Evolutionary conservation across 2,329 filamentous ascomycete species (phyloP).

Genomic region (Lachnellula subtilissima): DNA sequence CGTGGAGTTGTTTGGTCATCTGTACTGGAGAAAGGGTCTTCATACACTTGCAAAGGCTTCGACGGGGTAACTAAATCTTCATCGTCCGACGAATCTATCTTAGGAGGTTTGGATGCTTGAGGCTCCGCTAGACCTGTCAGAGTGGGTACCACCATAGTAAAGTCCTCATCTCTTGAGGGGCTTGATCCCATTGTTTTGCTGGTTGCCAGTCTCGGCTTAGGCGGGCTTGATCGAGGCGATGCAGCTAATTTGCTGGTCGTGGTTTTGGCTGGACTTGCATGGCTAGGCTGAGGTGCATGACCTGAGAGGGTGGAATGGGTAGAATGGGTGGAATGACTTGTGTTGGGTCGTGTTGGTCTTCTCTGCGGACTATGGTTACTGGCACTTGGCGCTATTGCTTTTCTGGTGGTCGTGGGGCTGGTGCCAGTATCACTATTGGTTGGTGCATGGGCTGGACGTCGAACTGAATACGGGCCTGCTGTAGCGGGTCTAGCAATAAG

Average conservation of each 20-base stretch:
- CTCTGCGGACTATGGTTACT: slow-evolving; percentile 39
- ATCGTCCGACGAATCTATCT: slow-evolving; percentile 39
- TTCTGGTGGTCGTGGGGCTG: slow-evolving; percentile 38
- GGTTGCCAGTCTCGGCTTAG: slow-evolving; percentile 14
- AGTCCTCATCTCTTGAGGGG: slow-evolving; percentile 48
- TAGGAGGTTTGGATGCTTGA: slow-evolving; percentile 28
- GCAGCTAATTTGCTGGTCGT: slow-evolving; percentile 20
- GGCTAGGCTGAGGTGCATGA: slow-evolving; percentile 27
- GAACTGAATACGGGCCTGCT: slow-evolving; percentile 60
- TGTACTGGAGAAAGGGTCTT: slow-evolving; percentile 51
- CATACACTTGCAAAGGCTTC: slow-evolving; percentile 48
- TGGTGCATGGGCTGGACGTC: slow-evolving; percentile 34
- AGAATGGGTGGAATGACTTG: slow-evolving; percentile 33
- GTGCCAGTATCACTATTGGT: slow-evolving; percentile 26
- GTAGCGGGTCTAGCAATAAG: slow-evolving; percentile 55
- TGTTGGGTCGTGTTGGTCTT: slow-evolving; percentile 29
- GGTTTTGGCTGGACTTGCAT: slow-evolving; percentile 41
- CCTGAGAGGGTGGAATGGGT: slow-evolving; percentile 34
- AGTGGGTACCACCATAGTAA: slow-evolving; percentile 48
- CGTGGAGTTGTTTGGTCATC: slow-evolving; percentile 44
- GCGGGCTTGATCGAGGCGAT: slow-evolving; percentile 21
- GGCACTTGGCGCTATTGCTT: slow-evolving; percentile 46
- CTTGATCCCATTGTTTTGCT: slow-evolving; percentile 28
- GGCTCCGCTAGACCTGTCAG: slow-evolving; percentile 36
- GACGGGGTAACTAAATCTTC: slow-evolving; percentile 24